Evolutionary conservation across 257 asterid genomes (phyloP).

Genomic region (Solanum bulbocastanum): DNA sequence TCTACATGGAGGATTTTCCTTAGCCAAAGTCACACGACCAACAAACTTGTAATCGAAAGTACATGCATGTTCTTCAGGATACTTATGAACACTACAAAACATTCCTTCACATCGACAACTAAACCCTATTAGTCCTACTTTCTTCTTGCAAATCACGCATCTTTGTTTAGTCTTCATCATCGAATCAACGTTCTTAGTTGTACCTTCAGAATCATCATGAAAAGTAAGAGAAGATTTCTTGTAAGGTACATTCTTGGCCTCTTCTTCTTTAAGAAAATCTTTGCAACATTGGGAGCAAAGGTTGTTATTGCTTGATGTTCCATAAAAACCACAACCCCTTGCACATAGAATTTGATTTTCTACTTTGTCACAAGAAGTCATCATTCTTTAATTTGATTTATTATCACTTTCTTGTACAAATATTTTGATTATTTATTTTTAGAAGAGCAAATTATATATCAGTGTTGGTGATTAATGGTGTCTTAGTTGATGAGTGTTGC

Average conservation of each 20-base stretch:
- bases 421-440: background rate
- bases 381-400: background rate
- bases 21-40: background rate
- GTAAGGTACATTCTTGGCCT: background rate
- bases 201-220: background rate
- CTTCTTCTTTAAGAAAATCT: background rate
- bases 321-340: background rate
- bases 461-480: background rate
- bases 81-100: constrained; percentile 26
- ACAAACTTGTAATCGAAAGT: constrained; percentile 12
- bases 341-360: background rate
- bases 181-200: background rate
- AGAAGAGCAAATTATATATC: background rate
- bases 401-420: background rate
- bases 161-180: background rate
- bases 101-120: constrained; percentile 15
- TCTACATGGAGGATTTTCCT: background rate
- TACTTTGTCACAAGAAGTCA: background rate
- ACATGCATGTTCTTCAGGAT: constrained; percentile 29
- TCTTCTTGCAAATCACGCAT: constrained; percentile 19
- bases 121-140: background rate
- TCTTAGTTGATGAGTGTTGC: background rate
- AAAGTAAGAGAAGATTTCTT: background rate
- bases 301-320: background rate
- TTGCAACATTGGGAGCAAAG: background rate